phyloP scores from a whole-genome alignment of 169 alveolate genomes.

The Plasmodium gallinaceum region DNA sequence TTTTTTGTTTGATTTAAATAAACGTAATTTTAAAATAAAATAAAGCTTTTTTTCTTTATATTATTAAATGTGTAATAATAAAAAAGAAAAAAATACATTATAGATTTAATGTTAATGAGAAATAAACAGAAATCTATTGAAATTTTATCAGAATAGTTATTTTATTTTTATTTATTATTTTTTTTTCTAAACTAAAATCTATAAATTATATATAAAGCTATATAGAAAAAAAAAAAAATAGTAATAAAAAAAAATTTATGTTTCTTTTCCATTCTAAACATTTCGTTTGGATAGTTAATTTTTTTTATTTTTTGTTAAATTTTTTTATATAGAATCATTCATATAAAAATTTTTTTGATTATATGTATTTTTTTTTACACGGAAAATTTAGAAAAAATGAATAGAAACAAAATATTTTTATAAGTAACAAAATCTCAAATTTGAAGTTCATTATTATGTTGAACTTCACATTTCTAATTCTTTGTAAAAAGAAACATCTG shows the following conservation, averaged over 20 bases:
- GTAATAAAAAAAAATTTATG: background rate
- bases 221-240: no score
- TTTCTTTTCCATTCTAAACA: background rate
- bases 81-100: constrained; percentile 8
- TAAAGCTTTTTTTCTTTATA: constrained; percentile 16
- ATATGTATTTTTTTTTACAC: background rate
- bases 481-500: no score
- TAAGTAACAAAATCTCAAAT: background rate
- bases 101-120: background rate
- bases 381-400: background rate
- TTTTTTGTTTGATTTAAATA: constrained; percentile 15
- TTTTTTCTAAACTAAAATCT: no score
- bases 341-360: background rate
- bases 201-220: no score
- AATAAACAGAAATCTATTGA: background rate
- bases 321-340: background rate
- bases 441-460: background rate
- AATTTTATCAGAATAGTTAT: background rate
- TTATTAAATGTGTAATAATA: constrained; percentile 56
- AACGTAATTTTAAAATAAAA: background rate
- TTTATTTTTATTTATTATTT: background rate
- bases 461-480: background rate
- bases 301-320: background rate
- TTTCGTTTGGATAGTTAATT: background rate
- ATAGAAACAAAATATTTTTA: background rate